Evolutionary conservation across 75 land plant species (phyloP), one percentile per base, ranked within the genome.

Genomic region (Cunninghamia lanceolata): DNA sequence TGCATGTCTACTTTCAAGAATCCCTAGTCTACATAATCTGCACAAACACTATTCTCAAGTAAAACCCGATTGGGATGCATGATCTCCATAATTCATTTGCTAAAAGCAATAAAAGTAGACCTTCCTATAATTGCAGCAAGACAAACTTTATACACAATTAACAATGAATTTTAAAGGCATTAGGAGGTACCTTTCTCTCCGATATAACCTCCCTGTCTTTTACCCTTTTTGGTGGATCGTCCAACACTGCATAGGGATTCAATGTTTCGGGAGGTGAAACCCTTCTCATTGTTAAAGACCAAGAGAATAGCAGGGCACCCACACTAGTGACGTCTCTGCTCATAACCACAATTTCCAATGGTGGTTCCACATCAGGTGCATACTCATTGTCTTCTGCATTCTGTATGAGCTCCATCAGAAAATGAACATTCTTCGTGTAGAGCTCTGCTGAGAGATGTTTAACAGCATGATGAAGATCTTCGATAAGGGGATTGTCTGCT

Each of bases 341-440:
- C 2, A 93, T 93, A 40, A 91, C 52, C 16, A 93, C 59, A 66
- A 93, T 87, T 71, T 93, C 91, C 68, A 93, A 54, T 21, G 91
- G 85, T 52, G 93, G 94, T 3, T 85, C 71, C 21, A 88, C 89
- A 13, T 85, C 91, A 7, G 79, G 47, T 32, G 30, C 14, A 68
- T 93, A 91, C 75, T 87, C 88, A 39, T 93, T 93, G 47, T 93
- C 94, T 53, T 93, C 93, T 1, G 90, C 94, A 88, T 90, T 90
- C 89, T 90, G 87, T 54, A 71, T 35, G 15, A 76, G 3, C 36
- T 14, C 15, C 78, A 76, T 47, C 11, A 47, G 74, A 47, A 47
- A 47, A 47, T 47, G 50, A 1, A 47, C 50, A 47, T 47, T 11
- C 50, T 47, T 47, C 11, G 90, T 84, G 46, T 93, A 92, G 68